A percentile compares a stretch with the other conserved stretches of the same genome.
phyloP scores from a whole-genome alignment of 352 stramenopile species.

The Pythium insidiosum region DNA sequence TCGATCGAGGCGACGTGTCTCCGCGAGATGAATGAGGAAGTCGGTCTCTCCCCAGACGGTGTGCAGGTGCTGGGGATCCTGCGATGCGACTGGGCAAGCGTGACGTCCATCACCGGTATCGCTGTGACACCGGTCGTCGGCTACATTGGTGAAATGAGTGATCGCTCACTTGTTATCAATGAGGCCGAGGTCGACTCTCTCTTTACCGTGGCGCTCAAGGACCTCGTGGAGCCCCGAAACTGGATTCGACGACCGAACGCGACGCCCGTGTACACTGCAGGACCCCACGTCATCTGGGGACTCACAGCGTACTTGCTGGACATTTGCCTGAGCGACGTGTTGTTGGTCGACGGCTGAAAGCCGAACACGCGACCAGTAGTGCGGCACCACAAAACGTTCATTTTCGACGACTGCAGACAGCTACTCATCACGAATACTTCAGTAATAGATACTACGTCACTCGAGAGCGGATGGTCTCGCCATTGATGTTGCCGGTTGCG shows the following conservation, averaged over 20 bases:
- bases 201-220: constrained; percentile 91
- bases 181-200: constrained; percentile 93
- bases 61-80: constrained; percentile 92
- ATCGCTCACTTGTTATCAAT: constrained; percentile 90
- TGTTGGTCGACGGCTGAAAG: constrained; percentile 21
- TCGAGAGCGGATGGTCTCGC: too few species aligned
- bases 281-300: constrained; percentile 94
- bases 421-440: too few species aligned
- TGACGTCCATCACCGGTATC: constrained; percentile 93
- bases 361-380: background rate
- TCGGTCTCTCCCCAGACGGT: constrained; percentile 74
- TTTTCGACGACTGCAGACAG: too few species aligned
- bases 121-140: constrained; percentile 97
- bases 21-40: constrained; percentile 97
- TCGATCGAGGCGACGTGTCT: constrained; percentile 96
- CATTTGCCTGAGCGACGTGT: constrained; percentile 69
- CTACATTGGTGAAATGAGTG: constrained; percentile 91
- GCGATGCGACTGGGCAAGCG: constrained; percentile 94
- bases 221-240: constrained; percentile 81
- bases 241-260: constrained; percentile 75
- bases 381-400: too few species aligned
- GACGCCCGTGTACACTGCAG: constrained; percentile 92
- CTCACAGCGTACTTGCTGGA: constrained; percentile 95
- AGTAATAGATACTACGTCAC: too few species aligned
- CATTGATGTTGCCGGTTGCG: too few species aligned